A percentile compares a stretch with the other conserved stretches of the same genome.
These are phyloP conservation scores for Coniella lustricola DNA, from an alignment of 2,329 filamentous ascomycete genomes.

Conservation along the genomic window DNA sequence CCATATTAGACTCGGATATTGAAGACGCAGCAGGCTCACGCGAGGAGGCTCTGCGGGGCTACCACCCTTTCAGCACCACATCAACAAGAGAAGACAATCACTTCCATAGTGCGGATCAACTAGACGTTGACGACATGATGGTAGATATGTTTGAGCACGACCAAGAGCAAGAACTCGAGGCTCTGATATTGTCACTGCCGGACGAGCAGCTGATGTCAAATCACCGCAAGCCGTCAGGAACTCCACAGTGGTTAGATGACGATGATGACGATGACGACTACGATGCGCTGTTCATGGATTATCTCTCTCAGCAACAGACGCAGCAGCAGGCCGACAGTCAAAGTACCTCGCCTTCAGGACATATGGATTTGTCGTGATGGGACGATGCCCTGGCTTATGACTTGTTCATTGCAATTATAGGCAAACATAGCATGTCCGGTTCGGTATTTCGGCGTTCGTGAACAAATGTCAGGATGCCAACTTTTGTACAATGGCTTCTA, in stretches of 20 bases:
- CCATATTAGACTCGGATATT: conserved; percentile 43
- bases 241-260: conserved; percentile 41
- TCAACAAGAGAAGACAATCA: not conserved
- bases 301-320: conserved; percentile 41
- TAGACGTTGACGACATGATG: conserved; percentile 41
- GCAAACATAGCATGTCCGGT: no score
- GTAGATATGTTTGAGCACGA: conserved; percentile 42
- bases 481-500: conserved; percentile 2
- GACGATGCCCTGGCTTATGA: not conserved
- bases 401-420: no score
- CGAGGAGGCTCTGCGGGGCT: conserved; percentile 19
- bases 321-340: conserved; percentile 19
- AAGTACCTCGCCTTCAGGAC: conserved; percentile 25
- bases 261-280: conserved; percentile 58
- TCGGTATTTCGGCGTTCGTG: not conserved
- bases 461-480: not conserved
- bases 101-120: conserved; percentile 14
- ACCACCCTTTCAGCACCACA: conserved; percentile 20
- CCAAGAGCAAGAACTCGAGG: conserved; percentile 49
- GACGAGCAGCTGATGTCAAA: not conserved
- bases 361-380: conserved; percentile 41
- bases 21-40: conserved; percentile 38
- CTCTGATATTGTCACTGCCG: conserved; percentile 43
- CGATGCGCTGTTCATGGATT: conserved; percentile 58
- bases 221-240: conserved; percentile 19